Conservation (phyloP, 768 basidiomycete species). For the Fomitopsis pulvina region DNA sequence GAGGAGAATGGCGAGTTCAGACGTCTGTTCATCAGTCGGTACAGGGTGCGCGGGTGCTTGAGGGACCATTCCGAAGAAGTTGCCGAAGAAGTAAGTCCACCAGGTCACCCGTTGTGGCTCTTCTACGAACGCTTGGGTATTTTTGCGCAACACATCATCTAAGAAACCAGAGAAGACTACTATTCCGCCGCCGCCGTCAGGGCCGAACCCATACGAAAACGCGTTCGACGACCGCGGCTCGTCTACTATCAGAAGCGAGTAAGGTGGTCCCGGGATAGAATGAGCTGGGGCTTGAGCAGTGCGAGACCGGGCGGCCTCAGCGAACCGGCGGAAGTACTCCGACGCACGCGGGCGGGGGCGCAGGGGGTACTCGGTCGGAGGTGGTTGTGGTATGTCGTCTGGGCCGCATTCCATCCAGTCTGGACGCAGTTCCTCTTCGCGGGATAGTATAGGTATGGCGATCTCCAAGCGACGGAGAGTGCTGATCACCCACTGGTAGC, state of each 20-base stretch:
- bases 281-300: constrained; percentile 41
- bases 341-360: constrained; percentile 77
- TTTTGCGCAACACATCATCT: constrained; percentile 69
- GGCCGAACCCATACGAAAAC: constrained; percentile 93
- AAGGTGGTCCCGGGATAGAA: constrained; percentile 74
- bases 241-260: constrained; percentile 85
- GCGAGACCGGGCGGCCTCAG: constrained; percentile 42
- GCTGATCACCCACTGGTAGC: constrained; percentile 78
- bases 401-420: constrained; percentile 45
- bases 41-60: constrained; percentile 30
- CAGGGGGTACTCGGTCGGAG: constrained; percentile 76
- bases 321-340: constrained; percentile 59
- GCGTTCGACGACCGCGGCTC: constrained; percentile 82
- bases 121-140: constrained; percentile 21
- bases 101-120: constrained; percentile 30
- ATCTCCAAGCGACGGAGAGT: constrained; percentile 74
- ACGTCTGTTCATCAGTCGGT: constrained; percentile 77
- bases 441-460: constrained; percentile 61
- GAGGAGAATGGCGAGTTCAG: constrained; percentile 83
- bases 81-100: constrained; percentile 43
- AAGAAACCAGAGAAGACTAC: constrained; percentile 94
- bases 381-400: constrained; percentile 53
- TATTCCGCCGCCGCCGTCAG: constrained; percentile 85
- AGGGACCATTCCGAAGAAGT: constrained; percentile 29
- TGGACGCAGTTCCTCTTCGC: constrained; percentile 47